Base-by-base conservation (phyloP, 2,329 filamentous ascomycete species). In the Phaeoacremonium minimum region DNA sequence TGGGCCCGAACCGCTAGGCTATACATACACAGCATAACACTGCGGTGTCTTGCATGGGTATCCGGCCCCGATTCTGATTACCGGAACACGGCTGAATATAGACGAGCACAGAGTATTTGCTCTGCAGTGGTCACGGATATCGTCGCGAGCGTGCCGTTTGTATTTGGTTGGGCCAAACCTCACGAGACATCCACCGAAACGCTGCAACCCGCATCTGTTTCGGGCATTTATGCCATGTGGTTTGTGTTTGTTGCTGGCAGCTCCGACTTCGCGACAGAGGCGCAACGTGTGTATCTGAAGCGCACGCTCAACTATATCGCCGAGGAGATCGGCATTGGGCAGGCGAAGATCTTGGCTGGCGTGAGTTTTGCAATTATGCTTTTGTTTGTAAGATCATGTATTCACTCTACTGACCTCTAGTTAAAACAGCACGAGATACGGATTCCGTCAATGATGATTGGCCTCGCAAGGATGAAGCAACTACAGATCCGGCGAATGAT, bases 301-400 rank as follows among this genome's bases (percentile, higher is more conserved):
- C 33, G 35, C 32, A 41, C 41, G 14, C 15, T 43, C 4, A 41
- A 34, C 30, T 41, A 41, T 6, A 41, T 43, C 13, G 29, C 35
- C 15, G 41, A 41, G 30, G 41, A 43, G 35, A 41, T 43, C 18
- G 41, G 41, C 19, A 43, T 43, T 12, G 41, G 41, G 30, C 38
- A 41, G 38, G 41, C 41, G 28, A 36, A 38, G 15, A 41, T 43
- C 18, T 30, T 43, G 13, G 38, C 41, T 14, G 28, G 28, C 15
- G 41, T 43, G 29, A 26, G 41, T 43, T 16, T 4, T 14, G 4
- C 7, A 6, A 9, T n/a, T 19, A 13, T 13, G 8, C 31, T 20
- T 9, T 14, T 15, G n/a, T n/a, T n/a, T n/a, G n/a, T n/a, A n/a
- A n/a, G n/a, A n/a, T n/a, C n/a, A n/a, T n/a, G n/a, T n/a, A n/a